Evolutionary conservation across 768 basidiomycete species (phyloP), one percentile per base, ranked within the genome.

Genomic region (Trametes cubensis): DNA sequence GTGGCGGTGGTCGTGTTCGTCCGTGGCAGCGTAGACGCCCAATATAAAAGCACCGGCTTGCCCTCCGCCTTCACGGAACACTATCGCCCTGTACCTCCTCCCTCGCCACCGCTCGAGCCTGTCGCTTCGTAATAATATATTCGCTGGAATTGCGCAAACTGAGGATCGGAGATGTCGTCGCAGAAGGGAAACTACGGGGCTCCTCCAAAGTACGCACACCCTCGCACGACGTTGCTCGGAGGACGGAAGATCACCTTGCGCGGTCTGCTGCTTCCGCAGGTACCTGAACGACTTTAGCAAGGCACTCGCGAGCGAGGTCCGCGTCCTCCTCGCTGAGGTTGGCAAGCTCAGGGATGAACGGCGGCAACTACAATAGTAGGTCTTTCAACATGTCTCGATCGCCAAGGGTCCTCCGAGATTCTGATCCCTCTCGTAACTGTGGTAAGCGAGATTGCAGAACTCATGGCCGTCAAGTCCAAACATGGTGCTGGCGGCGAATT

Each of bases 401-500:
- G 34, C 40, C 42, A 53, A 20, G 18, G 25, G 39, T 28, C 45
- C 18, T 18, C 49, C 34, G 44, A 39, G 23, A 26, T 17, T 14
- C 52, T 28, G 48, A 39, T 34, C 41, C 25, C 20, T 18, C 23
- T 3, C 41, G 41, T 28, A 34, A 41, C 47, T 48, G 45, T 21
- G 38, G 45, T 20, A 21, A 93, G 92, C 65, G 92, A 94, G 73
- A 91, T 94, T 65, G 86, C 91, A 25, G 89, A 90, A 72, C 79
- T 94, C 61, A 89, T 94, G 89, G 82, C 84, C 52, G 79, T 92
- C 52, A 90, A 91, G 72, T 85, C 90, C 20, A 93, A 94, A 73
- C 88, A 91, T 71, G 87, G 90, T 20, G 81, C 86, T 2, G 90
- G 87, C 40, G 91, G 90, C 23, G 89, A 92, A 66, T 93, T 87